A percentile compares a stretch with the other conserved stretches of the same genome.
phyloP scores from a whole-genome alignment of 2,329 filamentous ascomycete species.

The Clonostachys byssicola region DNA sequence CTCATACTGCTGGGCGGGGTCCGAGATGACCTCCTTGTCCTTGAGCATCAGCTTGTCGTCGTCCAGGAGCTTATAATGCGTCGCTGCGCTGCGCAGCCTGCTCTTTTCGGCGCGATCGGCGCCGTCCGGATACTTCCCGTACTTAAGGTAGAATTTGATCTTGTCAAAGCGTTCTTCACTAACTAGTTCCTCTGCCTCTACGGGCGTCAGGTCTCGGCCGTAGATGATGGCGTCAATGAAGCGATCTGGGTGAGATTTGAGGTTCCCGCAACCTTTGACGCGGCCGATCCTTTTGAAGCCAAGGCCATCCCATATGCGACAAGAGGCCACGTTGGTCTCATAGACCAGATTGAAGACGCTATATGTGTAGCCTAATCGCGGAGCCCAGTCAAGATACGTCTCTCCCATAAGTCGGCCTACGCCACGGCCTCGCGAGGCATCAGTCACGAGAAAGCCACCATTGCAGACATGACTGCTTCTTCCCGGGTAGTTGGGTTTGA shows the following conservation, averaged over 20 bases:
- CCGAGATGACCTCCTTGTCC: slow-evolving; percentile 93
- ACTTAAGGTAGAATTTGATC: slow-evolving; percentile 95
- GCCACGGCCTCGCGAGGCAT: slow-evolving; percentile 68
- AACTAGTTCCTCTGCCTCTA: slow-evolving; percentile 68
- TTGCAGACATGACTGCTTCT: slow-evolving; percentile 90
- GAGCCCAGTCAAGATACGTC: slow-evolving; percentile 73
- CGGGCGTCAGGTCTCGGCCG: slow-evolving; percentile 56
- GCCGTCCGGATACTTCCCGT: slow-evolving; percentile 86
- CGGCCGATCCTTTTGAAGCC: slow-evolving; percentile 90
- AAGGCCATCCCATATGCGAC: slow-evolving; percentile 86
- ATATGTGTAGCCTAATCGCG: slow-evolving; percentile 81
- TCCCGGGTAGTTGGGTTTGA: slow-evolving; percentile 91
- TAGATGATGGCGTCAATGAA: slow-evolving; percentile 75
- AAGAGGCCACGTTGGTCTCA: slow-evolving; percentile 87
- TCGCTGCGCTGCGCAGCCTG: slow-evolving; percentile 86
- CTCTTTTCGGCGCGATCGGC: slow-evolving; percentile 95
- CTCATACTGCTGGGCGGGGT: slow-evolving; percentile 84
- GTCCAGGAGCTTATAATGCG: slow-evolving; percentile 83
- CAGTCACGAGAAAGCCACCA: slow-evolving; percentile 72
- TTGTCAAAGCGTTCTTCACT: slow-evolving; percentile 98
- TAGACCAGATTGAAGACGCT: slow-evolving; percentile 94
- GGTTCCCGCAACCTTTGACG: slow-evolving; percentile 67
- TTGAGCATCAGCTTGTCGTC: slow-evolving; percentile 90
- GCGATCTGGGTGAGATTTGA: slow-evolving; percentile 64
- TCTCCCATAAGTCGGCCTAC: slow-evolving; percentile 75